Conservation (phyloP, 1,284 basidiomycete species). For the Gymnopus androsaceus region DNA sequence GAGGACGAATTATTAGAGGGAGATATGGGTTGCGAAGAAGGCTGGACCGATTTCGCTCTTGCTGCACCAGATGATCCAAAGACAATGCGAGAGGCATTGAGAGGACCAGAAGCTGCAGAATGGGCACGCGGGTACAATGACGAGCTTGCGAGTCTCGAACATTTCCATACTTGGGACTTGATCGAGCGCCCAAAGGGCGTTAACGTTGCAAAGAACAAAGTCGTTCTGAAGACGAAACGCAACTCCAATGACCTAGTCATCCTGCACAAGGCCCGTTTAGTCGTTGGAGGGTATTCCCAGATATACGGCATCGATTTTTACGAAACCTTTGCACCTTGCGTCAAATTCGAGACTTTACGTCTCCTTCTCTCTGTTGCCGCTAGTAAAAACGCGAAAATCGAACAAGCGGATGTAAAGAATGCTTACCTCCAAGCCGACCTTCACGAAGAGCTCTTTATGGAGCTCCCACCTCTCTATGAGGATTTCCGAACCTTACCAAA, state of each 20-base stretch:
- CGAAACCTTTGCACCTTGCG: conserved; percentile 24
- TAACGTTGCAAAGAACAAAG: conserved; percentile 28
- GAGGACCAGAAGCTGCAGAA: not conserved
- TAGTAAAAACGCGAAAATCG: conserved; percentile 14
- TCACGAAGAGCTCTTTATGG: conserved; percentile 28
- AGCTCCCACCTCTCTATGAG: conserved; percentile 23
- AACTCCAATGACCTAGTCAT: conserved; percentile 10
- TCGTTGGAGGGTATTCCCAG: conserved; percentile 21
- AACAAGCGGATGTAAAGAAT: conserved; percentile 30
- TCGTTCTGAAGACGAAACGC: conserved; percentile 28
- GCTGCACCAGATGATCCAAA: conserved; percentile 9
- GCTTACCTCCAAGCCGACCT: conserved; percentile 26
- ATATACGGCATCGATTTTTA: conserved; percentile 17
- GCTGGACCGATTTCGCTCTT: conserved; percentile 1
- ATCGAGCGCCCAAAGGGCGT: conserved; percentile 18
- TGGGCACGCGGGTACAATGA: conserved; percentile 11
- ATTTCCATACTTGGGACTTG: conserved; percentile 23
- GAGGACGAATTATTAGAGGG: too few species aligned
- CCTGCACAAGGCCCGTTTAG: conserved; percentile 15
- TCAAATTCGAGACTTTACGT: conserved; percentile 18
- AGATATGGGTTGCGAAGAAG: too few species aligned
- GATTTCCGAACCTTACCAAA: conserved; percentile 10
- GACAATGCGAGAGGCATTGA: not conserved
- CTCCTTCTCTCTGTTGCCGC: conserved; percentile 18
- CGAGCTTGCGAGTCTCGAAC: conserved; percentile 20